Conservation (phyloP, 1,284 basidiomycete genomes). For the Volvariella surrecta region DNA sequence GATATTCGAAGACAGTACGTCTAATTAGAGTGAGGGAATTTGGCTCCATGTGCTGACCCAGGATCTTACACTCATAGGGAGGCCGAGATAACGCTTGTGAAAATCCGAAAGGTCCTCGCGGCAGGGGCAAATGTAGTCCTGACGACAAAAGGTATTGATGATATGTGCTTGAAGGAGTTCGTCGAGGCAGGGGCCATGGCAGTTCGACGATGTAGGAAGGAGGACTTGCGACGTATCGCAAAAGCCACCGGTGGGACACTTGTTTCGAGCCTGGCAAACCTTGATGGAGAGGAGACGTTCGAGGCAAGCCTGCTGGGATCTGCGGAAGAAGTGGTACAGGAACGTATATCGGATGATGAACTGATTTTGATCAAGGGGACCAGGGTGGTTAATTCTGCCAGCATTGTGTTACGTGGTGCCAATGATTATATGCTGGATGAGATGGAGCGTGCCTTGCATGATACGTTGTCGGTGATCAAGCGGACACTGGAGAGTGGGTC, state of each 20-base stretch:
- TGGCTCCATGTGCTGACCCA: slow-evolving; percentile 5
- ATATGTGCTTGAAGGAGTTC: slow-evolving; percentile 97
- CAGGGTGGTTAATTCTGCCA: slow-evolving; percentile 90
- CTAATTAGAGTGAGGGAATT: slow-evolving; percentile 1
- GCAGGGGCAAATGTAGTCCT: slow-evolving; percentile 96
- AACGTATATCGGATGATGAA: slow-evolving; percentile 98
- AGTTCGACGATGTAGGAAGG: slow-evolving; percentile 95
- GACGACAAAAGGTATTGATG: slow-evolving; percentile 99
- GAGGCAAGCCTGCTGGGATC: slow-evolving; percentile 85
- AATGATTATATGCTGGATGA: slow-evolving; percentile 99
- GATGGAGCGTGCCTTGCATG: slow-evolving; percentile 97
- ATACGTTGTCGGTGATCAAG: slow-evolving; percentile 94
- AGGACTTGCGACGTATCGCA: slow-evolving; percentile 94
- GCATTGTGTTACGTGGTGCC: slow-evolving; percentile 91
- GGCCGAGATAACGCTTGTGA: slow-evolving; percentile 93
- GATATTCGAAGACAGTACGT: slow-evolving; percentile 86
- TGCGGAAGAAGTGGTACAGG: slow-evolving; percentile 96
- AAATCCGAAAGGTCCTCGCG: slow-evolving; percentile 93
- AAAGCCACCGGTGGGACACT: slow-evolving; percentile 95
- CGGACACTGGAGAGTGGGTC: slow-evolving; percentile 93
- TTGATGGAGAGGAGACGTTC: slow-evolving; percentile 98
- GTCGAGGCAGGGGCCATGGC: slow-evolving; percentile 99
- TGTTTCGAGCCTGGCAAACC: slow-evolving; percentile 89
- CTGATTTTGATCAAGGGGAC: slow-evolving; percentile 97
- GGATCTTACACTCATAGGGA: slow-evolving; percentile 46